These are phyloP conservation scores for Rhypophila decipiens DNA, from an alignment of 495 filamentous ascomycete species.

Conservation along the genomic window DNA sequence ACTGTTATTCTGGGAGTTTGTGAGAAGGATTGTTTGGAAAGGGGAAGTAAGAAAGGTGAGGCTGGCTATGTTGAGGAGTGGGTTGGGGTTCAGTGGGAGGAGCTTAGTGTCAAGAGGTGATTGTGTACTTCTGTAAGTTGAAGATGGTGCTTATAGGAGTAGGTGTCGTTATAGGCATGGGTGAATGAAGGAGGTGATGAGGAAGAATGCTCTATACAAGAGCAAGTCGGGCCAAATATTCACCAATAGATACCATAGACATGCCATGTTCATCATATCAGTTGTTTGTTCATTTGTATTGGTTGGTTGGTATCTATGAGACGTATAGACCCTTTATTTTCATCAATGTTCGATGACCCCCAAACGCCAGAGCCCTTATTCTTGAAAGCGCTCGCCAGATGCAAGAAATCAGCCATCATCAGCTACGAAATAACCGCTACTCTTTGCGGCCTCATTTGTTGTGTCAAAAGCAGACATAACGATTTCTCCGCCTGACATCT, in stretches of 20 bases:
- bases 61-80: conserved; percentile 79
- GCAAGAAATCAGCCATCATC: conserved; percentile 11
- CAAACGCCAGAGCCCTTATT: conserved; percentile 28
- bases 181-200: no score
- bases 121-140: not conserved
- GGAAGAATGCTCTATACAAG: no score
- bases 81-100: conserved; percentile 97
- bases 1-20: conserved; percentile 91
- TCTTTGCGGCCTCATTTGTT: no score
- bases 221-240: not conserved
- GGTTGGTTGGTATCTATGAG: no score
- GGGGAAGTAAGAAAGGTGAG: conserved; percentile 18
- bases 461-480: no score
- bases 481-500: no score
- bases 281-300: no score
- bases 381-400: conserved; percentile 20
- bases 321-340: no score
- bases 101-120: conserved; percentile 37
- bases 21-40: conserved; percentile 28
- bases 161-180: no score
- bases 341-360: conserved; percentile 17
- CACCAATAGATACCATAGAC: not conserved
- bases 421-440: conserved; percentile 1
- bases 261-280: no score
- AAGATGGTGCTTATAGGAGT: conserved; percentile 13